Conservation (phyloP, 2,329 filamentous ascomycete genomes). For the Simplicillium aogashimaense region DNA sequence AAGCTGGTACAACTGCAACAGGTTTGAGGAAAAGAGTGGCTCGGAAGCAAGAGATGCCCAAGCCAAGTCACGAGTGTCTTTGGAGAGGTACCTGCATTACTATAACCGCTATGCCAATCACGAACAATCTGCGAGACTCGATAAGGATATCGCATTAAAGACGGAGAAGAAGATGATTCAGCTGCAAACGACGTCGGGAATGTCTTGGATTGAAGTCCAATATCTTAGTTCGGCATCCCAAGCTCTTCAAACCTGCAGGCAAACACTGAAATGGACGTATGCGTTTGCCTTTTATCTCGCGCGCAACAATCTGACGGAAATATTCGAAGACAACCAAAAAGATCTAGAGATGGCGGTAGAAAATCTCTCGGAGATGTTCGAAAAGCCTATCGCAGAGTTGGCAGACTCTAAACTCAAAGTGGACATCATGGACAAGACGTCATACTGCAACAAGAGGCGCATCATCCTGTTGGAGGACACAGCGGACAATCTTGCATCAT, state of each 20-base stretch:
- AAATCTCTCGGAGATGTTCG: constrained; percentile 96
- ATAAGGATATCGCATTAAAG: constrained; percentile 92
- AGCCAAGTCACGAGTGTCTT: constrained; percentile 76
- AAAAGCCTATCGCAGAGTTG: constrained; percentile 86
- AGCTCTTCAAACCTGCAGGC: constrained; percentile 90
- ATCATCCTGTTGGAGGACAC: constrained; percentile 88
- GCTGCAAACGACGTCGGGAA: constrained; percentile 82
- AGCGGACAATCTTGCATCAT: constrained; percentile 72
- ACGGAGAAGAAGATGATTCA: constrained; percentile 99
- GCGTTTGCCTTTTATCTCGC: constrained; percentile 97
- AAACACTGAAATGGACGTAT: constrained; percentile 98
- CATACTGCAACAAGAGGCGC: constrained; percentile 88
- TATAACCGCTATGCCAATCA: constrained; percentile 99
- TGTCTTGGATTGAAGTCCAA: constrained; percentile 99
- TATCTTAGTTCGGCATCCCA: constrained; percentile 91
- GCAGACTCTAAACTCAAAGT: constrained; percentile 85
- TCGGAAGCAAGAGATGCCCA: constrained; percentile 84
- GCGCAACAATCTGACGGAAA: constrained; percentile 89
- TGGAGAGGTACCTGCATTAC: constrained; percentile 97
- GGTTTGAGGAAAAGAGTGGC: constrained; percentile 93
- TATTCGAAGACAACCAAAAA: constrained; percentile 98
- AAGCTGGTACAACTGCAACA: constrained; percentile 99
- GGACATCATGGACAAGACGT: constrained; percentile 97
- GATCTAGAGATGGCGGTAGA: constrained; percentile 96
- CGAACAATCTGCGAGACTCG: constrained; percentile 91